Base-by-base conservation (phyloP, 2,329 filamentous ascomycete species). In the Teratosphaeria pseudoeucalypti region DNA sequence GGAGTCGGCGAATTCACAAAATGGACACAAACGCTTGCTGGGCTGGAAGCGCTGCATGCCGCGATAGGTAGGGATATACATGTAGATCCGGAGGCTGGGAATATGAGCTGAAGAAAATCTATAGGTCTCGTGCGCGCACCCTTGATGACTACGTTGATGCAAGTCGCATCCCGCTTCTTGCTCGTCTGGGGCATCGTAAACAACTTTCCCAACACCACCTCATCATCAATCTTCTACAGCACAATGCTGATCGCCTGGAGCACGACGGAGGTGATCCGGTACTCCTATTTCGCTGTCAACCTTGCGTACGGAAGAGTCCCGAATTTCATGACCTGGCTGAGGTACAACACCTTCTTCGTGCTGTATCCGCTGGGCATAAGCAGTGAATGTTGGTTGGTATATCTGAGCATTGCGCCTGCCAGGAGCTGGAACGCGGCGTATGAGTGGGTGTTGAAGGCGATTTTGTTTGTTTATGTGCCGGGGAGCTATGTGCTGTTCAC, bases 311-410 rank as follows among this genome's bases (percentile, higher is more conserved):
- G 78, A 67, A 66, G 67, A 0, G 83, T 88, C 34, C 89, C 91
- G 0, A 72, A 69, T 0, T 77, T 81, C 61, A 81, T 96, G 71
- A 85, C 84, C 43, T 95, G 90, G 88, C 78, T 95, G 74, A 81
- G 91, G 60, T 85, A 96, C 76, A 96, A 95, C 74, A 91, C 89
- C 7, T 99, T 99, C 76, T 90, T 90, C 68, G 77, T 96, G 43
- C 82, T 99, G 26, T 99, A 99, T 76, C 94, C 94, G 0, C 73
- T 97, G 61, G 94, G 94, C 52, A 96, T 97, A 70, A 80, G 82
- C 49, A 94, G 89, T 76, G 94, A 99, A 81, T 89, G 88, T 69
- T 84, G 82, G 75, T 81, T 96, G 69, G 85, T 97, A 57, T 90
- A 85, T 71, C 78, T 81, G 59, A 66, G 89, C 1, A 81, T 87